Evolutionary conservation across 2,329 filamentous ascomycete species (phyloP).

Genomic region (Fusarium liriodendri): DNA sequence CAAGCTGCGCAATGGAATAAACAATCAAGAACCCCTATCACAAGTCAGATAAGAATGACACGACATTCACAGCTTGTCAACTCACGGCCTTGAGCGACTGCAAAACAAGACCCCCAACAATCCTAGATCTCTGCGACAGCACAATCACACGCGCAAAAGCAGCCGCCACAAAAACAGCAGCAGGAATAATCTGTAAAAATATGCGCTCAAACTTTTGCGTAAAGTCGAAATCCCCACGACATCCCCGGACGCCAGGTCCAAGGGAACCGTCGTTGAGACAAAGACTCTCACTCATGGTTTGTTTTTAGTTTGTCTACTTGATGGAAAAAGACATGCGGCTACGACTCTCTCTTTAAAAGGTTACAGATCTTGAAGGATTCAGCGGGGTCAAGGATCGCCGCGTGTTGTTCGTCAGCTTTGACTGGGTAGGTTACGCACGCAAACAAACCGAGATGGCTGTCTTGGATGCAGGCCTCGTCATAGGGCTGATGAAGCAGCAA

Average conservation of each 20-base stretch:
- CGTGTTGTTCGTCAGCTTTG: not conserved
- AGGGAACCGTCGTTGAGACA: constrained; percentile 54
- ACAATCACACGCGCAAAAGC: constrained; percentile 48
- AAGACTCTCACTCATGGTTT: constrained; percentile 35
- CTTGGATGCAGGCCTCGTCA: not conserved
- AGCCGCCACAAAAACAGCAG: constrained; percentile 51
- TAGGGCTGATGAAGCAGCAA: not conserved
- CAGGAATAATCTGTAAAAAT: constrained; percentile 58
- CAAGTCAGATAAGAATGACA: not conserved
- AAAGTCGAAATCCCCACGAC: constrained; percentile 62
- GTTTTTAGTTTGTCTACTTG: not conserved
- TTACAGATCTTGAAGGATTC: not conserved
- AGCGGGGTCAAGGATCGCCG: not conserved
- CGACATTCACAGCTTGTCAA: not conserved
- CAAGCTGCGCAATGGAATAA: constrained; percentile 47
- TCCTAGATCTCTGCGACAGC: constrained; percentile 44
- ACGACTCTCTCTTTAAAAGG: not conserved
- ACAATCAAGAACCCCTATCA: constrained; percentile 39
- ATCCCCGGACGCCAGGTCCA: constrained; percentile 58
- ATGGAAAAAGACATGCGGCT: not conserved
- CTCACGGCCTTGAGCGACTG: constrained; percentile 47
- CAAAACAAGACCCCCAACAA: constrained; percentile 51
- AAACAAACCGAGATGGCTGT: not conserved
- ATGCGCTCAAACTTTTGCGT: constrained; percentile 61
- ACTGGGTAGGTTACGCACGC: not conserved